Evolutionary conservation across 139 green algal species (phyloP), one percentile per base, ranked within the genome.

Genomic region (Micractinium conductrix): DNA sequence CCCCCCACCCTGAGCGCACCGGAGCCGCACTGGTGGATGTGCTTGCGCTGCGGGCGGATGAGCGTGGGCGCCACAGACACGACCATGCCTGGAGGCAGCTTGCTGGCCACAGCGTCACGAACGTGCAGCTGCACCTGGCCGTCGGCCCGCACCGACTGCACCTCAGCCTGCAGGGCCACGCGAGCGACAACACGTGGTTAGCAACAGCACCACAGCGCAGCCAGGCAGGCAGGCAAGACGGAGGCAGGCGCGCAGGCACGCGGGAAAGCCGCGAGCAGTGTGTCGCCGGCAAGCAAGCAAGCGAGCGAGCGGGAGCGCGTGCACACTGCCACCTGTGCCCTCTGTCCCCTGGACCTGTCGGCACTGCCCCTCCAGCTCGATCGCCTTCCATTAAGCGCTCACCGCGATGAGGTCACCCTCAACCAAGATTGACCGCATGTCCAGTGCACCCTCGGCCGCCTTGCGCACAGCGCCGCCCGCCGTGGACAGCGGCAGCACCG

Each of bases 371-470:
- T n/a, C n/a, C n/a, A n/a, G n/a, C n/a, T n/a, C n/a, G n/a, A n/a
- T n/a, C n/a, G n/a, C n/a, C n/a, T n/a, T n/a, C n/a, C n/a, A n/a
- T n/a, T n/a, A n/a, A n/a, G 74, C 53, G 26, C 35, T 68, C 50
- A 81, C 76, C 38, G 76, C 38, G 17, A 82, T 71, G 38, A 82
- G 44, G 40, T 82, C 76, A n/a, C 76, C 76, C 33, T 82, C 76
- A 1, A 55, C 40, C 26, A 82, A 38, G 14, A 82, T 55, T 26
- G 76, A 40, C 0, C 76, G 76, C 40, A 53, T 60, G 28, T 71
- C 30, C 63, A 43, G 45, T 4, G 30, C 28, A 4, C 76, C 58
- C 40, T 82, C 38, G 2, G 40, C 76, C 55, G 76, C 76, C 40
- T 72, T 72, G 55, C 16, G 58, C 30, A 53, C 26, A 3, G 55